Conservation (phyloP, 352 stramenopile species). For the Phytophthora colocasiae region DNA sequence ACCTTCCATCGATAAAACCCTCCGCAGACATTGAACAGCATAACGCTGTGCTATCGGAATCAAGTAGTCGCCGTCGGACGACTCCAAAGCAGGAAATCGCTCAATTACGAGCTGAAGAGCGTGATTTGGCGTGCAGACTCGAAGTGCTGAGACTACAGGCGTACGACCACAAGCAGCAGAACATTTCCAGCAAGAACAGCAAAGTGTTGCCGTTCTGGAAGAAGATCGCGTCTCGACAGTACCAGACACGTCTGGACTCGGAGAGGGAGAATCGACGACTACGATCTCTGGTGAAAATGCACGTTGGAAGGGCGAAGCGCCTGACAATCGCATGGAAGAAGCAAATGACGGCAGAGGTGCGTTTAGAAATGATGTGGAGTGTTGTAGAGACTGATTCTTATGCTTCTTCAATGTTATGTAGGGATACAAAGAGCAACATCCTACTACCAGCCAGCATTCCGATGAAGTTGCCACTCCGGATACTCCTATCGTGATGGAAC, state of each 20-base stretch:
- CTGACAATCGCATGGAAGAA: constrained; percentile 31
- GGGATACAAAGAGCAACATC: constrained; percentile 1
- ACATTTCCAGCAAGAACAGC: not conserved
- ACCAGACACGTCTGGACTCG: constrained; percentile 19
- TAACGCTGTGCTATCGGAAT: not conserved
- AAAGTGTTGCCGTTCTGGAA: constrained; percentile 34
- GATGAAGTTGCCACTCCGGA: not conserved
- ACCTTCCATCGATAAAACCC: constrained; percentile 4
- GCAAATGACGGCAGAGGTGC: constrained; percentile 21
- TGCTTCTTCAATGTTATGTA: not conserved
- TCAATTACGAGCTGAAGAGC: constrained; percentile 22
- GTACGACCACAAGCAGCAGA: constrained; percentile 9
- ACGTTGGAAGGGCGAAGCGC: constrained; percentile 19
- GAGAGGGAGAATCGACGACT: constrained; percentile 32
- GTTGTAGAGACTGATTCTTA: not conserved
- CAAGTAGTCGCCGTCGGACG: constrained; percentile 8
- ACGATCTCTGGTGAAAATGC: constrained; percentile 22
- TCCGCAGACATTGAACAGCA: not conserved
- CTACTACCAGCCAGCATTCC: not conserved
- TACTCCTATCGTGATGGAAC: constrained; percentile 8
- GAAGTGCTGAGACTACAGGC: constrained; percentile 20
- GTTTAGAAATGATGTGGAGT: not conserved
- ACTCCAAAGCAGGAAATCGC: constrained; percentile 34
- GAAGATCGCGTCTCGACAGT: constrained; percentile 27
- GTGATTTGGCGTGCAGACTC: constrained; percentile 22